phyloP scores from a whole-genome alignment of 176 grass and related monocot genomes.

The Eragrostis nindensis region DNA sequence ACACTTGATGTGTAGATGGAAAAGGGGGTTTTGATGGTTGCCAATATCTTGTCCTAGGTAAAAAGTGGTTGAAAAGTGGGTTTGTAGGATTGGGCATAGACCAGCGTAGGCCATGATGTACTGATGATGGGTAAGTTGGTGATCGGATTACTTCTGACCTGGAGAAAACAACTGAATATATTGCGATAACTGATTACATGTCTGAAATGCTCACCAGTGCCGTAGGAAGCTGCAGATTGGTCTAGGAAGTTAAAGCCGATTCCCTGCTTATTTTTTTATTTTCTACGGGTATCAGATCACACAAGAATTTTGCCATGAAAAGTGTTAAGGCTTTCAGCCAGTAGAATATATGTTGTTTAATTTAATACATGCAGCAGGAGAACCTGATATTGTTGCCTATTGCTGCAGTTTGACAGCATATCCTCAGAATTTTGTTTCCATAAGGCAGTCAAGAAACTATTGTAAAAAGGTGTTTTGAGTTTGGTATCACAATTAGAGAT shows the following conservation, averaged over 20 bases:
- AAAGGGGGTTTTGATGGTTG: constrained; percentile 30
- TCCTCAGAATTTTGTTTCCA: constrained; percentile 11
- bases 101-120: constrained; percentile 42
- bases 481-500: no score
- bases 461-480: neutral
- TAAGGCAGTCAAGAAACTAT: neutral
- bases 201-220: neutral
- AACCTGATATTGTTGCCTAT: constrained; percentile 10
- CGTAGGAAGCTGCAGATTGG: constrained; percentile 1
- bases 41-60: constrained; percentile 40
- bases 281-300: neutral
- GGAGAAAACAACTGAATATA: constrained; percentile 2
- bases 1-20: constrained; percentile 46
- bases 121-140: constrained; percentile 45
- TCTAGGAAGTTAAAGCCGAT: constrained; percentile 20
- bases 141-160: constrained; percentile 34
- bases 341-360: neutral
- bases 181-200: constrained; percentile 15
- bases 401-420: constrained; percentile 27
- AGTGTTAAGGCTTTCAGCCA: constrained; percentile 3
- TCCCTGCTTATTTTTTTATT: constrained; percentile 30
- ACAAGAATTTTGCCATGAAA: neutral
- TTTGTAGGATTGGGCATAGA: constrained; percentile 26
- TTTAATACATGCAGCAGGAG: constrained; percentile 21
- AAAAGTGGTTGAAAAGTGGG: neutral